Evolutionary conservation across 2,329 filamentous ascomycete species (phyloP).

Genomic region (Colletotrichum plurivorum): DNA sequence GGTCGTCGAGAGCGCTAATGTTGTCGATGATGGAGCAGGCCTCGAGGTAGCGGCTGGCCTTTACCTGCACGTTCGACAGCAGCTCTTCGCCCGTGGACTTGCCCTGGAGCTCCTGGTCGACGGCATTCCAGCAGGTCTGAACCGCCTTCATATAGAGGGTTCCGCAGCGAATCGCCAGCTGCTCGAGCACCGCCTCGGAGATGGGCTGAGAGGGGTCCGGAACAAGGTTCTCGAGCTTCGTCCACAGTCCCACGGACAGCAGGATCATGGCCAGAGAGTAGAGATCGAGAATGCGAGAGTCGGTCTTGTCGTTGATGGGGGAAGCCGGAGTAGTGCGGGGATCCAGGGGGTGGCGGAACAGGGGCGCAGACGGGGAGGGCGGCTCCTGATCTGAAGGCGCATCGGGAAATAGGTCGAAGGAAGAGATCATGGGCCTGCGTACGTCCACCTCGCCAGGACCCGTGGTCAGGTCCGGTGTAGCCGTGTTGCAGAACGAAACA

Average conservation of each 20-base stretch:
- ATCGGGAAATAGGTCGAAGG: conserved; percentile 81
- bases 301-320: conserved; percentile 62
- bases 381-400: conserved; percentile 52
- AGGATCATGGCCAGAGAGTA: conserved; percentile 82
- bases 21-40: conserved; percentile 74
- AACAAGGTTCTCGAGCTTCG: conserved; percentile 70
- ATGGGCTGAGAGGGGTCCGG: conserved; percentile 64
- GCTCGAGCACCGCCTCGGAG: conserved; percentile 72
- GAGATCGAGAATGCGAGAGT: conserved; percentile 75
- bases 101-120: conserved; percentile 71
- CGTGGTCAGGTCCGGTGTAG: conserved; percentile 55
- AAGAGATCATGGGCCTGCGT: conserved; percentile 77
- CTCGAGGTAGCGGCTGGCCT: conserved; percentile 71
- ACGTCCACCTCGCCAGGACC: conserved; percentile 70
- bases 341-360: conserved; percentile 79
- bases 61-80: conserved; percentile 66
- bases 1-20: conserved; percentile 69
- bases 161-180: conserved; percentile 77
- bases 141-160: conserved; percentile 83
- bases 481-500: conserved; percentile 73
- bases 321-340: conserved; percentile 65
- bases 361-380: conserved; percentile 49
- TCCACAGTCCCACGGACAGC: conserved; percentile 83
- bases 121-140: conserved; percentile 78
- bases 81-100: conserved; percentile 64